Base-by-base conservation (phyloP, 306 rosid species). In the Neltuma alba region DNA sequence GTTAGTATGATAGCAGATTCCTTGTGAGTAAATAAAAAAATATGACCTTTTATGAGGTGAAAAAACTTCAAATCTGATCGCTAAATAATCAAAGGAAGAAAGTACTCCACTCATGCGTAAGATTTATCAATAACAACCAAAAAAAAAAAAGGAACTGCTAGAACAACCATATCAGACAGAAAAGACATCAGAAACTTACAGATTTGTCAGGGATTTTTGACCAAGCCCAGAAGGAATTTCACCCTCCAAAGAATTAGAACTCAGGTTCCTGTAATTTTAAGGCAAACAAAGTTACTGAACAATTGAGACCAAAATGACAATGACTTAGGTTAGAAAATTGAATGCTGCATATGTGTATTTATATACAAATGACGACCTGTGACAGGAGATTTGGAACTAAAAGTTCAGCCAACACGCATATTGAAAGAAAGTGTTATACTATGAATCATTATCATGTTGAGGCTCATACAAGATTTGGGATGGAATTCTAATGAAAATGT, bases 161-260 rank as follows among this genome's bases (percentile, higher is more conserved):
- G 9, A 58, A 64, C 9, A 84, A 63, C 27, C 8, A 58, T 44
- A 80, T 80, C 36, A 48, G 33, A 79, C 57, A 30, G 79, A 21
- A 63, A 38, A 62, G 47, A 60, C 27, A 80, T 74, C 64, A 42
- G 72, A 60, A 90, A 15, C 45, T 95, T 88, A 93, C 99, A 95
- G 88, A 77, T 66, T 76, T 42, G 33, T 76, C 44, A 95, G 89
- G 45, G 97, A 87, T 72, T 89, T 86, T 83, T 95, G 92, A 81
- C 96, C 94, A 7, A 95, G 87, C 61, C 90, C 97, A 34, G 80
- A 54, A 58, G 99, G 98, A 77, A 95, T 58, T 30, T 47, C 83
- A 45, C 97, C 96, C 7, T 23, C 92, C 86, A 95, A 79, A 71
- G 92, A 87, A 85, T 95, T 95, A 79, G 98, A 85, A 83, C 96